Evolutionary conservation across 768 basidiomycete genomes (phyloP).

Genomic region (Suillus subaureus): DNA sequence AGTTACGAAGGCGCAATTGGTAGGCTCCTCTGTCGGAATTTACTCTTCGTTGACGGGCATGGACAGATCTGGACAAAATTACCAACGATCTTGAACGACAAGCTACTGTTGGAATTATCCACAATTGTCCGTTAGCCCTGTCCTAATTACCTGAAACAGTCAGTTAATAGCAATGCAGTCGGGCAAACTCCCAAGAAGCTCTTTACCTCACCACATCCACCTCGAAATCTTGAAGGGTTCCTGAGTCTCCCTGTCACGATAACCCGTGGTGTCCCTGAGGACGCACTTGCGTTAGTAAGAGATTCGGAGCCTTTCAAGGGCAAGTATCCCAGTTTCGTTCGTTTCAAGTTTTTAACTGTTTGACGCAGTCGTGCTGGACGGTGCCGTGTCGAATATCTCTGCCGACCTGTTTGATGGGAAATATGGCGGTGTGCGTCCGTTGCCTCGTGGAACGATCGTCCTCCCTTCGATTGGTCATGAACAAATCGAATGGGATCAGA

Average conservation of each 20-base stretch:
- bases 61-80: slow-evolving; percentile 80
- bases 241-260: slow-evolving; percentile 70
- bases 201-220: slow-evolving; percentile 76
- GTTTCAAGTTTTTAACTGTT: not conserved
- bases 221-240: slow-evolving; percentile 70
- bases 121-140: slow-evolving; percentile 68
- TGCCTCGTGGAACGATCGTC: slow-evolving; percentile 56
- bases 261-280: slow-evolving; percentile 82
- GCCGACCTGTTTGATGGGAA: slow-evolving; percentile 44
- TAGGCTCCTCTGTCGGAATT: slow-evolving; percentile 22
- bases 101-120: slow-evolving; percentile 93
- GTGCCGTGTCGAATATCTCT: slow-evolving; percentile 44
- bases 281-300: slow-evolving; percentile 69
- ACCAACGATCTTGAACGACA: slow-evolving; percentile 85
- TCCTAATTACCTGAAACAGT: slow-evolving; percentile 3
- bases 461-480: slow-evolving; percentile 67
- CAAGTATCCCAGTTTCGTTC: slow-evolving; percentile 23
- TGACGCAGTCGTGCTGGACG: slow-evolving; percentile 42
- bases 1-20: slow-evolving; percentile 93
- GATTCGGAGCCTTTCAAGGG: slow-evolving; percentile 59
- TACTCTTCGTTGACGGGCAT: not conserved
- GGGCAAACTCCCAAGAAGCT: slow-evolving; percentile 92
- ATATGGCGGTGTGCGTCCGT: slow-evolving; percentile 64
- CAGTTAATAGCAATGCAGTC: slow-evolving; percentile 44
- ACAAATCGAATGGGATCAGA: slow-evolving; percentile 66